Base-by-base conservation (phyloP, 208 protist species). In the Giardia duodenalis region DNA sequence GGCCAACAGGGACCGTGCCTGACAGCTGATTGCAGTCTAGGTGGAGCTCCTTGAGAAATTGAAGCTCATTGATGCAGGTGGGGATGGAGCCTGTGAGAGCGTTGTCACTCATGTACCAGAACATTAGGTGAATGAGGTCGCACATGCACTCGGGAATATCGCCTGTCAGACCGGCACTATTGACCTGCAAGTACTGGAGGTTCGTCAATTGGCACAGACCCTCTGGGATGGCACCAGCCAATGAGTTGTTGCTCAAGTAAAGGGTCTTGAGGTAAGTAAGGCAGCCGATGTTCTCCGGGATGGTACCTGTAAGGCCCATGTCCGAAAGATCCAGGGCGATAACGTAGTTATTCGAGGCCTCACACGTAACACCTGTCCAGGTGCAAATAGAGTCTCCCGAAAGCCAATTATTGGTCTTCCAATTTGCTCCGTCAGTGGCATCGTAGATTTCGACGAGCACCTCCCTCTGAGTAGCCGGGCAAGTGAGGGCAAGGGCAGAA, bases 111-210 rank as follows among this genome's bases (percentile, higher is more conserved):
- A 92, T 22, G 44, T 92, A 92, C 57, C 76, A 46, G 91, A 47
- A 92, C 91, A 67, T 67, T 3, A 92, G 3, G 57, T 47, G n/a
- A 0, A 4, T 1, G 0, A 88, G 0, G 0, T 1, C 44, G 57
- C 91, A 92, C n/a, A 92, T 1, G 57, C 91, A 92, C 1, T 43
- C 44, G 2, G 91, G 91, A 67, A 92, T 92, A 30, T 2, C 47
- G 46, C 47, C 67, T 44, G 47, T 86, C 2, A 92, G 22, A 42
- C 57, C 57, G 43, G 91, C 42, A 44, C 42, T 46, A 43, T 86
- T 88, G 91, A 43, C 44, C 57, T 92, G 91, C 45, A 92, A 47
- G 91, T 92, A 92, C 39, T 92, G 10, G 91, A 92, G 91, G 2
- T 2, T 19, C 0, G 2, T 0, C 1, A 92, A 67, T 2, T 0